Evolutionary conservation across 2,329 filamentous ascomycete genomes (phyloP), one percentile per base, ranked within the genome.

Genomic region (Orbilia brochopaga): DNA sequence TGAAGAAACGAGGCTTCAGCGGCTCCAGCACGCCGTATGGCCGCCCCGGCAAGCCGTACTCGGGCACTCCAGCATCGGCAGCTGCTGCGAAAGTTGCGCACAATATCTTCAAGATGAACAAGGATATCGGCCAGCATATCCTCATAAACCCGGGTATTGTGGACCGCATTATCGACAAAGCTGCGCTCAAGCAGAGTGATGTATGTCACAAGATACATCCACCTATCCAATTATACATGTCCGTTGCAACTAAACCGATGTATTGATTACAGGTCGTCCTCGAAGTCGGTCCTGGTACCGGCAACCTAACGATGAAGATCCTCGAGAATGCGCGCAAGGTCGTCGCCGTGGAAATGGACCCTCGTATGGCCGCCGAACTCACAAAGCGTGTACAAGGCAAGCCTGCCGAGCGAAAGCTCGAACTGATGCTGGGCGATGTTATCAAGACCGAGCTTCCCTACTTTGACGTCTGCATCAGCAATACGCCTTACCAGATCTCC

Each of bases 31-130:
- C 63, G 23, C 57, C 69, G 15, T 56, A 58, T 23, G 69, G 61
- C 48, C 51, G 60, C 37, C 51, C 54, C 24, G 62, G 61, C 7
- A 67, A 73, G 44, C 55, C 42, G 30, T 72, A 72, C 42, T 50
- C 60, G 1, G 67, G 61, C 40, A 65, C 67, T 15, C n/a, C 69
- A 40, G 79, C 80, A 2, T 75, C 78, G 21, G 17, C 65, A 69
- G 78, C 80, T 40, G 79, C 80, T 46, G 78, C 80, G 58, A 85
- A 86, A 79, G 81, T 82, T 4, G 82, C 83, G 46, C 92, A 96
- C 82, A 92, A 90, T 77, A 91, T 97, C 80, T 97, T 97, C 86
- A 96, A 95, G 80, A 96, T 97, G 87, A 96, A 96, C 83, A 94
- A 90, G 76, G 86, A 93, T 79, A 86, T 94, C 75, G 92, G 93